These are phyloP conservation scores for Tolypocladium inflatum DNA, from an alignment of 2,329 filamentous ascomycete genomes.

Conservation along the genomic window DNA sequence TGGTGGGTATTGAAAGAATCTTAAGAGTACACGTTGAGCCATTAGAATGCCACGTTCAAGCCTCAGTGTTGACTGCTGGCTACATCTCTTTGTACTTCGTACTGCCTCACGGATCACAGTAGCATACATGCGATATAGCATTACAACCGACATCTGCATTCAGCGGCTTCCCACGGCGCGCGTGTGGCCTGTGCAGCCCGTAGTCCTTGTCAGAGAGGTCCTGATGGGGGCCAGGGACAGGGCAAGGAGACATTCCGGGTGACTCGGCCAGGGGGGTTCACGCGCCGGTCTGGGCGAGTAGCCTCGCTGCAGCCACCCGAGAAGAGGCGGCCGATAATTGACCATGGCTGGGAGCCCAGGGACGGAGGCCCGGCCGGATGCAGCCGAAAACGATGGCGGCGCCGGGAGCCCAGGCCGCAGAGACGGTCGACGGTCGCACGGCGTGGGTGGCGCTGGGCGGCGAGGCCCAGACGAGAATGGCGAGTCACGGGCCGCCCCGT, in stretches of 20 bases:
- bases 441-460: neutral
- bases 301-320: neutral
- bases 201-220: no score
- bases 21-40: neutral
- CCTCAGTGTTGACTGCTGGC: no score
- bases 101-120: no score
- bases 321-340: neutral
- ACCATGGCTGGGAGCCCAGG: neutral
- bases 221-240: no score
- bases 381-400: neutral
- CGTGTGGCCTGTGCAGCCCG: neutral
- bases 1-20: neutral
- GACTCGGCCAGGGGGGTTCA: neutral
- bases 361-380: neutral
- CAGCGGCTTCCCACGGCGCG: no score
- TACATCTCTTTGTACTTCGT: no score
- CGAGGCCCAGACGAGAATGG: neutral
- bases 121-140: no score
- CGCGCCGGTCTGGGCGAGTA: neutral
- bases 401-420: neutral
- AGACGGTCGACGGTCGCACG: neutral
- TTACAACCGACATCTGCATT: no score
- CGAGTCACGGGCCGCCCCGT: neutral
- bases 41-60: no score
- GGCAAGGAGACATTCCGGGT: neutral